Percentiles rank a stretch among this genome's conserved stretches.
Evolutionary conservation across 2,329 filamentous ascomycete genomes (phyloP).

Genomic region (Neonectria coccinea): DNA sequence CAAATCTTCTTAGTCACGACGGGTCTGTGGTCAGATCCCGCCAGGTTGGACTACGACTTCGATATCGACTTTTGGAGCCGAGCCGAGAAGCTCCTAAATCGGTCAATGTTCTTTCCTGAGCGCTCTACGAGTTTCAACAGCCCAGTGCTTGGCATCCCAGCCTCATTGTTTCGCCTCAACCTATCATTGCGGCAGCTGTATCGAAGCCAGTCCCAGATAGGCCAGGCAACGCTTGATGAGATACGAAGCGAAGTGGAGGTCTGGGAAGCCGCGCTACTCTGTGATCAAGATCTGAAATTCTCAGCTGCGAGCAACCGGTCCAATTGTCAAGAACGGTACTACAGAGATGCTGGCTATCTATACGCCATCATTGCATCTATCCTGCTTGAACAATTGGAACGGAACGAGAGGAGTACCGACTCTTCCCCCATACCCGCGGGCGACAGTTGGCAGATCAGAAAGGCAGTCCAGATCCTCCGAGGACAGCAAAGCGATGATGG

Average conservation of each 20-base stretch:
- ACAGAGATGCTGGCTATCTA: slow-evolving; percentile 34
- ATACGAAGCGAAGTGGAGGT: slow-evolving; percentile 23
- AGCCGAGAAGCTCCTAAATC: slow-evolving; percentile 32
- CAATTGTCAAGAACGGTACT: slow-evolving; percentile 15
- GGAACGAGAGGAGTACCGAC: neutral
- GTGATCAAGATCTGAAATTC: slow-evolving; percentile 1
- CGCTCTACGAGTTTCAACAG: slow-evolving; percentile 33
- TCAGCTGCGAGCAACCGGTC: neutral
- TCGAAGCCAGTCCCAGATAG: neutral
- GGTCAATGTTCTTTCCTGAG: slow-evolving; percentile 25
- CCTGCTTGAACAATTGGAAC: slow-evolving; percentile 32
- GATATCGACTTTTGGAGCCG: slow-evolving; percentile 34
- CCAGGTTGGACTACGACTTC: slow-evolving; percentile 19
- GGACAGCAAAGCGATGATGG: slow-evolving; percentile 23
- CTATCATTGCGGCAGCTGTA: slow-evolving; percentile 30
- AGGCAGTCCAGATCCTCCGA: slow-evolving; percentile 29
- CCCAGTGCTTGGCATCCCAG: slow-evolving; percentile 40
- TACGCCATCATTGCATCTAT: slow-evolving; percentile 37
- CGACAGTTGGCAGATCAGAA: slow-evolving; percentile 34
- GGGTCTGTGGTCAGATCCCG: slow-evolving; percentile 38
- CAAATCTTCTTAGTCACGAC: slow-evolving; percentile 39
- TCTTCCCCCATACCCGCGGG: neutral
- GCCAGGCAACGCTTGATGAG: neutral
- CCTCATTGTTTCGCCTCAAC: slow-evolving; percentile 32
- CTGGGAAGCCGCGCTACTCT: slow-evolving; percentile 31